Base-by-base conservation (phyloP, 1,284 basidiomycete species). In the Sanghuangporus sanghuang region DNA sequence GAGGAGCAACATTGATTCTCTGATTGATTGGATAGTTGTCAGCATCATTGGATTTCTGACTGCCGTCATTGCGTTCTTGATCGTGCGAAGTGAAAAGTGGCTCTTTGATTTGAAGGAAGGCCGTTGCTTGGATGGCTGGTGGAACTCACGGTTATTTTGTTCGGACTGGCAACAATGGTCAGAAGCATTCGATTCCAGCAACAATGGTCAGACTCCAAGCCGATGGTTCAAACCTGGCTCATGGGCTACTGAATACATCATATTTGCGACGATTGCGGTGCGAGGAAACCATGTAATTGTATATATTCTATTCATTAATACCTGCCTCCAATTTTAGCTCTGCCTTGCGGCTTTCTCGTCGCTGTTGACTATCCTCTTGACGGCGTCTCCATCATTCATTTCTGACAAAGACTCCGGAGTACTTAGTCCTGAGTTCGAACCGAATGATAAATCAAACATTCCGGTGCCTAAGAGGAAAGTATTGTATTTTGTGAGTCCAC, bases 91-190 rank as follows among this genome's bases (percentile, higher is more conserved):
- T 63, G 96, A 99, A 72, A 91, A 93, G 73, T 89, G 88, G 80
- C 78, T 98, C n/a, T 98, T 98, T 71, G 94, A 97, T 73, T 74
- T 91, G 68, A 98, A 98, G 75, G 92, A 95, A 62, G 96, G 96
- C 0, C 94, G 92, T 73, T 98, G 96, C 74, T 71, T 72, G 1
- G 74, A 75, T 0, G 79, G 81, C 1, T 92, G 90, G 88, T 89
- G 84, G 75, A 88, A 84, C 63, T 86, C 95, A 1, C 89, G 85
- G 70, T 81, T 87, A 2, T 93, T 95, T n/a, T 95, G 95, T 71
- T 68, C 78, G 16, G 79, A 83, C 38, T 96, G 95, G 94, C 77
- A 80, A 53, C 79, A 84, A 2, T 97, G 95, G 95, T 81, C 85
- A 0, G 76, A 81, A 27, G 71, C 78, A 8, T 78, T 87, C 36